A percentile compares a stretch with the other conserved stretches of the same genome.
Conservation (phyloP, 192 early-diverging fungal genomes). For the Fimicolochytrium jonesii region DNA sequence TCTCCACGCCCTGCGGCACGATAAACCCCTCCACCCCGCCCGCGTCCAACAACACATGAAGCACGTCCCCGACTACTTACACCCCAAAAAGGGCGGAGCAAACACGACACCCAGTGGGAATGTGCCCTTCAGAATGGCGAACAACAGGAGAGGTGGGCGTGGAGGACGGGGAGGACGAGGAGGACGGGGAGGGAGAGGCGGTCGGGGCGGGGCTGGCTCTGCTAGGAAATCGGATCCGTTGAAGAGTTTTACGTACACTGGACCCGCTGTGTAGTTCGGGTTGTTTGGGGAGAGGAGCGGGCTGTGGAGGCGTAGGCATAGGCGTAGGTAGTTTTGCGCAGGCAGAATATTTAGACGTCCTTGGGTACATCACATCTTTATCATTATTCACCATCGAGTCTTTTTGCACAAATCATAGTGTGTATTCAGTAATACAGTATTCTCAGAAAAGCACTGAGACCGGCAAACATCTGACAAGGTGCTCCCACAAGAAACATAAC, state of each 20-base stretch:
- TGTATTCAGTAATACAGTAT: no score
- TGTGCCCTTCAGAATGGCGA: slow-evolving; percentile 33
- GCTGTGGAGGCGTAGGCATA: no score
- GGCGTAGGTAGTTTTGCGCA: no score
- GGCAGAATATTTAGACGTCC: no score
- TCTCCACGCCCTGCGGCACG: slow-evolving; percentile 85
- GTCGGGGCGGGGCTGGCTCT: not conserved
- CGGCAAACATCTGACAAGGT: no score
- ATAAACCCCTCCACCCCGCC: slow-evolving; percentile 79
- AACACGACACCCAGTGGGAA: slow-evolving; percentile 2
- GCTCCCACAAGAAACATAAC: no score
- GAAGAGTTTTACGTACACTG: slow-evolving; percentile 29
- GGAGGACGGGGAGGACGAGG: slow-evolving; percentile 18
- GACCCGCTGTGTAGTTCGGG: no score
- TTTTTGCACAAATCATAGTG: no score
- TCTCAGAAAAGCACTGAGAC: no score
- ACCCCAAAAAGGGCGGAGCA: slow-evolving; percentile 61
- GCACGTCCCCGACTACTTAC: slow-evolving; percentile 88
- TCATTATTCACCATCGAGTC: no score
- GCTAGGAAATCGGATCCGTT: slow-evolving; percentile 28
- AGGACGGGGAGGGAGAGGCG: slow-evolving; percentile 12
- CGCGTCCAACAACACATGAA: slow-evolving; percentile 85
- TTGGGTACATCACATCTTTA: no score
- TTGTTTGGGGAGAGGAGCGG: no score
- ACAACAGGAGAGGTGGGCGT: slow-evolving; percentile 9